Base-by-base conservation (phyloP, 2,329 filamentous ascomycete species). In the Ophidiomyces ophidiicola region DNA sequence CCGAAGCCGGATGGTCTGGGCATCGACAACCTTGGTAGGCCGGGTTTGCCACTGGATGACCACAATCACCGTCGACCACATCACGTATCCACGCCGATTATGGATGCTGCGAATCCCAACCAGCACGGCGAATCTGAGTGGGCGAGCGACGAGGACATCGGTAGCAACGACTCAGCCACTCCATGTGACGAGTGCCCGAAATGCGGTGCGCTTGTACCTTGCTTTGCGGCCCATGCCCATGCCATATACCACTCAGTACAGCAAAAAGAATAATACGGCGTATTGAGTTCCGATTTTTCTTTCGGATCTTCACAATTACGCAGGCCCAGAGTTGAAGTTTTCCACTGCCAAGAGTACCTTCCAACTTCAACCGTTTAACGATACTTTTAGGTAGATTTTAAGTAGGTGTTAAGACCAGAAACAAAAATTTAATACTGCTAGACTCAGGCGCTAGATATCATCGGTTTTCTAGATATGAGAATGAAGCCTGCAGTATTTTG, bases 171-270 rank as follows among this genome's bases (percentile, higher is more conserved):
- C 8, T 50, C 51, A 32, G 48, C 43, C 33, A 55, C 53, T 36
- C 36, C 47, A 3, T 53, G 53, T 41, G 46, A 60, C 2, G 47
- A 52, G 21, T 72, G 69, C 50, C 39, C 40, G 6, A 48, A 54
- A 6, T 72, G 69, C 47, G 63, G 63, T 37, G 61, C 56, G 11
- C 45, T 53, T 18, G 66, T 73, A 47, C 69, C 69, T 4, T 50
- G 58, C 32, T 72, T 71, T 55, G 69, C 69, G 1, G 58, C 64
- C 48, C 50, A 58, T 17, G 69, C 69, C 11, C 70, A 73, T 52
- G 55, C 59, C 37, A 52, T 63, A 25, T 72, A 65, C 46, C 69
- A 73, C 53, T 49, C 49, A 5, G 46, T 51, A 12, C 43, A 47
- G 33, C 47, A 50, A 32, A 56, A 40, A 50, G 6, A 23, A n/a